Conservation (phyloP, 1,284 basidiomycete genomes). For the Ceratobasidium sp. region DNA sequence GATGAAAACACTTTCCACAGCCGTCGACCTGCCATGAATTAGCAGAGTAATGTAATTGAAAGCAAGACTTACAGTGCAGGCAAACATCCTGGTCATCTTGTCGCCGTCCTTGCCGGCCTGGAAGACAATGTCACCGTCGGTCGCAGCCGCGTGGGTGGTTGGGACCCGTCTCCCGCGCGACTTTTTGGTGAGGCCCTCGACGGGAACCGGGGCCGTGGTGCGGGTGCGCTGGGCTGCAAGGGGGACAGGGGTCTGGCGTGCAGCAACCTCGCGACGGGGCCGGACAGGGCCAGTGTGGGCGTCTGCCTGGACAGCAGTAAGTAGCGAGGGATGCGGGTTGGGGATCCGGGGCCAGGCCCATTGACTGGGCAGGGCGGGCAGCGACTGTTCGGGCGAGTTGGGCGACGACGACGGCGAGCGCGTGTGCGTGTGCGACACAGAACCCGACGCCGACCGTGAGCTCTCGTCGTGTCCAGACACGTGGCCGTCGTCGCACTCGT, state of each 20-base stretch:
- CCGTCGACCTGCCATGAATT: slow-evolving; percentile 75
- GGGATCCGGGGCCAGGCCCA: slow-evolving; percentile 33
- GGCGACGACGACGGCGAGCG: slow-evolving; percentile 10
- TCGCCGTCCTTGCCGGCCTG: slow-evolving; percentile 39
- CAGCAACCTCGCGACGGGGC: slow-evolving; percentile 11
- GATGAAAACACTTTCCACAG: slow-evolving; percentile 78
- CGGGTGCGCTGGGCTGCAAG: slow-evolving; percentile 8
- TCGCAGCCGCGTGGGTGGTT: not conserved
- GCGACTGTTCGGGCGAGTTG: slow-evolving; percentile 7
- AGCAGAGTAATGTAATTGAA: slow-evolving; percentile 48
- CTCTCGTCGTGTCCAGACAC: slow-evolving; percentile 19
- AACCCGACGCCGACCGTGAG: slow-evolving; percentile 5
- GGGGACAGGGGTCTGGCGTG: slow-evolving; percentile 5
- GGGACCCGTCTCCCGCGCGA: slow-evolving; percentile 41
- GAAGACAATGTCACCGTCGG: slow-evolving; percentile 26
- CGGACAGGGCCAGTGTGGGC: slow-evolving; percentile 14
- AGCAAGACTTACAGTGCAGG: slow-evolving; percentile 48
- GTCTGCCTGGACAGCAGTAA: slow-evolving; percentile 18
- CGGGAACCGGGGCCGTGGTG: slow-evolving; percentile 34
- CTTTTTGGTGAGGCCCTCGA: slow-evolving; percentile 41
- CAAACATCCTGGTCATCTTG: slow-evolving; percentile 44
- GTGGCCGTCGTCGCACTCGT: slow-evolving; percentile 6
- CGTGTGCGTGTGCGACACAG: slow-evolving; percentile 1
- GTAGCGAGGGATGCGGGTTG: slow-evolving; percentile 25
- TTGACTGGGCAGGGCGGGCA: not conserved